Conservation (phyloP, 176 grass and related monocot genomes). For the Hordeum vulgare region MorexV3_pseudomolecules_assembly NC_058520.1:379391158-379391657, state of each 20-base stretch:
- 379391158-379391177: not conserved
- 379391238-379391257: conserved; percentile 6
- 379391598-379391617: not conserved
- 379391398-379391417: not conserved
- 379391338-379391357: not conserved
- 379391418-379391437: not conserved
- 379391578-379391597: not conserved
- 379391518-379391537: conserved; percentile 40
- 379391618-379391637: conserved; percentile 71
- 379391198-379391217: not conserved
- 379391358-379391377: not conserved
- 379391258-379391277: not conserved
- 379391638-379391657: conserved; percentile 55
- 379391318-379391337: not conserved
- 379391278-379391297: not conserved
- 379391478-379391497: conserved; percentile 83
- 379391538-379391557: not conserved
- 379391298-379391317: conserved; percentile 37
- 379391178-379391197: not conserved
- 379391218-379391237: not conserved
- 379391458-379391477: conserved; percentile 7
- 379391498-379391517: conserved; percentile 78
- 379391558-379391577: not conserved
- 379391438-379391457: not conserved
- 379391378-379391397: conserved; percentile 1